These are phyloP conservation scores for Pezicula neosporulosa DNA, from an alignment of 2,329 filamentous ascomycete species.

Conservation along the genomic window DNA sequence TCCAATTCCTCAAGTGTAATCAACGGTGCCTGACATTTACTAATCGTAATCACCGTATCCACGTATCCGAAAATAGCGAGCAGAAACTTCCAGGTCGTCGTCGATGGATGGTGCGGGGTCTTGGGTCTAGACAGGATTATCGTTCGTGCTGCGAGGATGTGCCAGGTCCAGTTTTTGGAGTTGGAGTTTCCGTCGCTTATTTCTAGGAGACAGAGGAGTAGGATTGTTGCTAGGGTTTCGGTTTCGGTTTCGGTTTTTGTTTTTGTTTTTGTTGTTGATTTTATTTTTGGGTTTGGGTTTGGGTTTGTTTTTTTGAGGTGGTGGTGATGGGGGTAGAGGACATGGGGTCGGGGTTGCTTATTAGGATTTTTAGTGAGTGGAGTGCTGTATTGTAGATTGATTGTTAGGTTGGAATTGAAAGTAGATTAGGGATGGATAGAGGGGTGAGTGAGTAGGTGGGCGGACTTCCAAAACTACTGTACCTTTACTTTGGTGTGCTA, in stretches of 20 bases:
- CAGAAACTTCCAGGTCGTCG: constrained; percentile 1
- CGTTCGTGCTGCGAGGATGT: constrained; percentile 41
- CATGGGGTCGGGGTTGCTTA: background rate
- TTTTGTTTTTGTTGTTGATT: no score
- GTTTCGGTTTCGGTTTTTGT: background rate
- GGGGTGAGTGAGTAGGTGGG: no score
- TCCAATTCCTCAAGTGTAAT: background rate
- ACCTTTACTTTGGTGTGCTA: constrained; percentile 3
- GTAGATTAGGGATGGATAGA: no score
- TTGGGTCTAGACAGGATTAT: constrained; percentile 22
- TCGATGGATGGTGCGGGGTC: background rate
- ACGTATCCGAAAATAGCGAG: constrained; percentile 3
- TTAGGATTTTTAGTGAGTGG: background rate
- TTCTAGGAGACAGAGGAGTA: constrained; percentile 2
- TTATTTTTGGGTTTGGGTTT: no score
- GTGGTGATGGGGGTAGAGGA: no score
- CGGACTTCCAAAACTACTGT: background rate
- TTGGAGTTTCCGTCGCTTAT: constrained; percentile 33
- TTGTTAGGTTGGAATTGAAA: no score
- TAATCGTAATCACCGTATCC: constrained; percentile 3
- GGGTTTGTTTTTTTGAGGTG: no score
- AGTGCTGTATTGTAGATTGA: background rate
- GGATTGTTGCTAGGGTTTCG: constrained; percentile 1
- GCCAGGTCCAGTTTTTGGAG: constrained; percentile 45
- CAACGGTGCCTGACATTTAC: constrained; percentile 1